Evolutionary conservation across 2,329 filamentous ascomycete species (phyloP).

Genomic region (Colletotrichum phormii): DNA sequence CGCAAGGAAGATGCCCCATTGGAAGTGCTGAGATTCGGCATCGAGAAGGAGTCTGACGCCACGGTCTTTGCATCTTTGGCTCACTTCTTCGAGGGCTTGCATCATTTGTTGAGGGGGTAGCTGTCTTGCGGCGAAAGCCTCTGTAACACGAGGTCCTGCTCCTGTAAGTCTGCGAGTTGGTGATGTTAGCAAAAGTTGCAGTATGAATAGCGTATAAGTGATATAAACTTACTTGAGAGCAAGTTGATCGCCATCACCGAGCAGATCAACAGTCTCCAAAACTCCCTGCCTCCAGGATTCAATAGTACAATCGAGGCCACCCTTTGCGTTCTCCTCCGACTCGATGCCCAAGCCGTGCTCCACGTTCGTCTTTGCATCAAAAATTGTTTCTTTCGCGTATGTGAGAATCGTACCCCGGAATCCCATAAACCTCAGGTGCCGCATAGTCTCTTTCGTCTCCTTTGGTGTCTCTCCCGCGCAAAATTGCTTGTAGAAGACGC

Average conservation of each 20-base stretch:
- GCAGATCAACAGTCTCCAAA: slow-evolving; percentile 78
- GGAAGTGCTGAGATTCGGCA: slow-evolving; percentile 84
- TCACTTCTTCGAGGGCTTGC: slow-evolving; percentile 80
- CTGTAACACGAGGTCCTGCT: slow-evolving; percentile 80
- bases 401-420: slow-evolving; percentile 87
- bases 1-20: slow-evolving; percentile 85
- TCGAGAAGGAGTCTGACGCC: slow-evolving; percentile 84
- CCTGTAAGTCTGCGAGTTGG: slow-evolving; percentile 74
- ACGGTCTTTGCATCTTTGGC: slow-evolving; percentile 75
- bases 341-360: slow-evolving; percentile 54
- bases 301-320: slow-evolving; percentile 67
- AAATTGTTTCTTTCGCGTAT: slow-evolving; percentile 85
- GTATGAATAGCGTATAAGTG: background rate
- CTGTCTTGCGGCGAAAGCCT: slow-evolving; percentile 71
- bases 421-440: slow-evolving; percentile 76
- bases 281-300: slow-evolving; percentile 81
- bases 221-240: slow-evolving; percentile 65
- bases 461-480: slow-evolving; percentile 81
- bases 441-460: slow-evolving; percentile 76
- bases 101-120: slow-evolving; percentile 74
- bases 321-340: slow-evolving; percentile 59
- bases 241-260: slow-evolving; percentile 73
- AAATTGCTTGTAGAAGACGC: slow-evolving; percentile 91
- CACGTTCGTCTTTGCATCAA: slow-evolving; percentile 65
- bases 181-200: background rate